Evolutionary conservation across 1,139 yeast genomes (phyloP).

Genomic region (Protomyces lactucae-debilis): DNA sequence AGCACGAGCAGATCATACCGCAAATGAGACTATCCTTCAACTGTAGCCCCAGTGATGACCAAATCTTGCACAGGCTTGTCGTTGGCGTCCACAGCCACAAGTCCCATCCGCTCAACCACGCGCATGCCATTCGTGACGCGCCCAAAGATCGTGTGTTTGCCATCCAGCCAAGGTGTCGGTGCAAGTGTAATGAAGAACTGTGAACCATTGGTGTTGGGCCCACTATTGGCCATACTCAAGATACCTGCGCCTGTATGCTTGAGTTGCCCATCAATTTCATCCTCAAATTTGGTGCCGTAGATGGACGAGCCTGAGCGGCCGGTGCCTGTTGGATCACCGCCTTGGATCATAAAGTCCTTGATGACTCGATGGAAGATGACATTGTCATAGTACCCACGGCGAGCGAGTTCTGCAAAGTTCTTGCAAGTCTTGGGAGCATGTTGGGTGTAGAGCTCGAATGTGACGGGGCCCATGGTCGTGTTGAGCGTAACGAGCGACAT

Average conservation of each 20-base stretch:
- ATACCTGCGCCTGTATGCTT: constrained; percentile 53
- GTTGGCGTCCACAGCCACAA: constrained; percentile 47
- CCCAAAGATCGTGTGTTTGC: constrained; percentile 56
- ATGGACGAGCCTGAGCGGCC: constrained; percentile 40
- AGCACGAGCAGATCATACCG: too few relatives aligned
- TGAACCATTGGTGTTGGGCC: constrained; percentile 43
- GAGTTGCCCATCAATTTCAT: constrained; percentile 52
- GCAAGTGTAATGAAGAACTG: constrained; percentile 51
- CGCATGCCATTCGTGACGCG: constrained; percentile 53
- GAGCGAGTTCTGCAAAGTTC: constrained; percentile 36
- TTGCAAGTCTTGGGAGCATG: constrained; percentile 39
- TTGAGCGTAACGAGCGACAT: constrained; percentile 26
- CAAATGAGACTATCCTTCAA: background rate
- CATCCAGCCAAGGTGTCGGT: constrained; percentile 47
- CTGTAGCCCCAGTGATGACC: constrained; percentile 9
- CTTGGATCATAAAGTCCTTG: constrained; percentile 44
- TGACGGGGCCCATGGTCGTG: constrained; percentile 34
- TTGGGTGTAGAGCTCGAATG: constrained; percentile 37
- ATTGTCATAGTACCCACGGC: constrained; percentile 38
- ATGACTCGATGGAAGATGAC: constrained; percentile 43
- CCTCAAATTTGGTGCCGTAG: constrained; percentile 38
- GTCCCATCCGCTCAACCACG: constrained; percentile 50
- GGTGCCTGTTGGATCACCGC: constrained; percentile 42
- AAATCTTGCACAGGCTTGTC: constrained; percentile 42
- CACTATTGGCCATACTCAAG: constrained; percentile 47